phyloP scores from a whole-genome alignment of 192 early-diverging fungal species.

The Phlyctochytrium bullatum region DNA sequence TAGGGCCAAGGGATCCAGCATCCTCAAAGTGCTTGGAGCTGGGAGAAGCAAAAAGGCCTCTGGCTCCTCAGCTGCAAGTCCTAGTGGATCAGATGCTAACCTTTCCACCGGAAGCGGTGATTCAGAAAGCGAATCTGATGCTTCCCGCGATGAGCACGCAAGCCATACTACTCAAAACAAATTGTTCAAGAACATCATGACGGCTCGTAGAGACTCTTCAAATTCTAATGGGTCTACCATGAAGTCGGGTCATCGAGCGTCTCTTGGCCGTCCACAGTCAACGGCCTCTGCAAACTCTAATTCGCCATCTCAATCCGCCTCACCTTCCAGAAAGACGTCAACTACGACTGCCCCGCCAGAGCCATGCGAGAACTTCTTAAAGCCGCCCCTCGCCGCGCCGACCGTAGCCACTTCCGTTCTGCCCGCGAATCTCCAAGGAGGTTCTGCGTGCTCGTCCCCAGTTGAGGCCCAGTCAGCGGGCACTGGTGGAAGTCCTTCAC shows the following conservation, averaged over 20 bases:
- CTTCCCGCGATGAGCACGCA: neutral
- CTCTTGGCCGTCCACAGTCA: too few species aligned
- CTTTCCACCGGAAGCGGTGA: slow-evolving; percentile 4
- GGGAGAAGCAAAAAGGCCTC: neutral
- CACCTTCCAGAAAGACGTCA: neutral
- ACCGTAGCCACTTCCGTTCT: neutral
- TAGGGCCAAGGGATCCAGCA: neutral
- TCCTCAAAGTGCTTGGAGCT: neutral
- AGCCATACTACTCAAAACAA: neutral
- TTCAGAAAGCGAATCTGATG: slow-evolving; percentile 12
- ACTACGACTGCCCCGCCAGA: neutral
- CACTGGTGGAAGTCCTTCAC: too few species aligned
- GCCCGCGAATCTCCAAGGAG: neutral
- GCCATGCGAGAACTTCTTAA: too few species aligned
- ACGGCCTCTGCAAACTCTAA: neutral
- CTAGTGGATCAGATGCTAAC: neutral
- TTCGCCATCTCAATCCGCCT: neutral
- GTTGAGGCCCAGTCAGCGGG: too few species aligned
- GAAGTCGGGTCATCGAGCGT: neutral
- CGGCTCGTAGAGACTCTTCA: neutral
- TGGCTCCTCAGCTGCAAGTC: neutral
- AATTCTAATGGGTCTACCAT: neutral
- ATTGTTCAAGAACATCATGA: slow-evolving; percentile 18
- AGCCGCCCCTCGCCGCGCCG: neutral
- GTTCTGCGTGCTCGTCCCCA: too few species aligned